Base-by-base conservation (phyloP, 2,329 filamentous ascomycete species). In the Xylariales sp. region DNA sequence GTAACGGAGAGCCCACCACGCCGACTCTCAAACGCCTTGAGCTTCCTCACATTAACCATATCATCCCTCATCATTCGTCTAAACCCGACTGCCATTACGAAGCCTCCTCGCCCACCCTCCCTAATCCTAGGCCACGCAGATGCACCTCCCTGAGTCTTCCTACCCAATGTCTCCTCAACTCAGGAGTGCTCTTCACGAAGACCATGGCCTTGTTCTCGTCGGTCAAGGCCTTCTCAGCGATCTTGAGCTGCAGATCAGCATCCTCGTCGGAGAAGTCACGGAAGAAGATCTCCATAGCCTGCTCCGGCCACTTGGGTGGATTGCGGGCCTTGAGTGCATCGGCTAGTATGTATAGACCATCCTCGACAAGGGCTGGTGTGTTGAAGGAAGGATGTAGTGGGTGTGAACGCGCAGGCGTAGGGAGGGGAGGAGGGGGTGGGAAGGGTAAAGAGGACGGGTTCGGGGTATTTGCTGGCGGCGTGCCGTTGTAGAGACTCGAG, bases 151-250 rank as follows among this genome's bases (percentile, higher is more conserved):
- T 59, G 41, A 78, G 59, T 41, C 71, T 60, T 51, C 66, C 70
- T 2, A 80, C 70, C 76, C 76, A 80, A 50, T 80, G 75, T 45
- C 69, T 65, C 35, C 76, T 64, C 46, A 80, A 57, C 9, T 58
- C 54, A 3, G 65, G 58, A 0, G 75, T 71, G 74, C 80, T 80
- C 61, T 80, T 80, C 62, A 75, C 78, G 48, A 80, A 81, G 31
- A 80, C 69, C 66, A 80, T 73, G 21, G 76, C 77, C 54, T 77
- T 79, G 53, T 72, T 74, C 47, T 78, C 72, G 48, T 79, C 73
- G n/a, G 73, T 69, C 19, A 80, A 63, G 1, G 75, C 69, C 46
- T 74, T 74, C 55, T 80, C 76, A 0, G 75, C 74, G 24, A 80
- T 75, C 56, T 74, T 76, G 28, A 80, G 63, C 61, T 80, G 76